These are phyloP conservation scores for Metschnikowia chrysomelidarum DNA, from an alignment of 805 yeast genomes.

Conservation along the genomic window DNA sequence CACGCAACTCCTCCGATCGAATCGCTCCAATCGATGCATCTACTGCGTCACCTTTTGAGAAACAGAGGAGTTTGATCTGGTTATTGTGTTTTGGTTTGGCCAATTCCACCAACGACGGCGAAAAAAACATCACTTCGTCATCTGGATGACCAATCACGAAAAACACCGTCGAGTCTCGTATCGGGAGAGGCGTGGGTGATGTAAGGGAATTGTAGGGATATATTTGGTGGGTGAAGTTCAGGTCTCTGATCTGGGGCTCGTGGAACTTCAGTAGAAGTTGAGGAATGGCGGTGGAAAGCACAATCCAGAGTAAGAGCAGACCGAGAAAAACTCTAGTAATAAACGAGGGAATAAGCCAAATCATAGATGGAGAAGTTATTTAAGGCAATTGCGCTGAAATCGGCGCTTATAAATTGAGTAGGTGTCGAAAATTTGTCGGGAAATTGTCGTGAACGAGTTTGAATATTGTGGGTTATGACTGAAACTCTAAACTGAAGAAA, in stretches of 20 bases:
- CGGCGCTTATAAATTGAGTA: neutral
- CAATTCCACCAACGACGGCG: constrained; percentile 66
- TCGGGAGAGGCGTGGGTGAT: constrained; percentile 31
- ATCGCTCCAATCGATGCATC: constrained; percentile 68
- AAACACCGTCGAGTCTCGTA: constrained; percentile 38
- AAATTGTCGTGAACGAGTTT: too few relatives aligned
- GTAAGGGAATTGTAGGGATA: constrained; percentile 41
- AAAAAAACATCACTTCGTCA: constrained; percentile 97
- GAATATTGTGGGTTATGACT: too few relatives aligned
- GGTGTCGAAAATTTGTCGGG: too few relatives aligned
- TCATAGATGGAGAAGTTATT: constrained; percentile 7
- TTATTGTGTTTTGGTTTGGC: constrained; percentile 48
- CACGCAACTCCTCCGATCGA: constrained; percentile 58
- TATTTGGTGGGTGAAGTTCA: constrained; percentile 20
- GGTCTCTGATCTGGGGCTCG: constrained; percentile 28
- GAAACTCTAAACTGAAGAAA: too few relatives aligned
- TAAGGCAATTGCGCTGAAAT: neutral
- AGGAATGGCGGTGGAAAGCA: constrained; percentile 40
- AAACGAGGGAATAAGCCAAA: constrained; percentile 11
- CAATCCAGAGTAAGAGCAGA: constrained; percentile 37
- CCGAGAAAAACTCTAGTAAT: constrained; percentile 16
- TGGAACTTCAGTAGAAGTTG: constrained; percentile 32
- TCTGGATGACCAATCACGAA: constrained; percentile 93
- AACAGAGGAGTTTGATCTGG: constrained; percentile 58
- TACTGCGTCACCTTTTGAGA: constrained; percentile 66